phyloP scores from a whole-genome alignment of 495 filamentous ascomycete species.

The Mycothermus thermophilus region DNA sequence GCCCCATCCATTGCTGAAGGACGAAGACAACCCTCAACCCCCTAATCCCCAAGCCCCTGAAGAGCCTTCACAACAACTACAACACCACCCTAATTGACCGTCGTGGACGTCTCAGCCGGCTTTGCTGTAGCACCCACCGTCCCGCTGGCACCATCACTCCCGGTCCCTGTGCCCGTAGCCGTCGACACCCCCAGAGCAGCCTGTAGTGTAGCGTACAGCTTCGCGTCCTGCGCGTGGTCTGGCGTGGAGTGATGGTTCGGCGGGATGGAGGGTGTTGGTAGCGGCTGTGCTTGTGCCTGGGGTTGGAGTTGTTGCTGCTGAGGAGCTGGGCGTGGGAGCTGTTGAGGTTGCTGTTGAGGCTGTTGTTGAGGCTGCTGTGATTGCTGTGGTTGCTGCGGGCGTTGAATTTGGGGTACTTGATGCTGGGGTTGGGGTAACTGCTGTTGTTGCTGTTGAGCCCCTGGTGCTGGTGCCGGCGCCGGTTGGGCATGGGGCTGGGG shows the following conservation, averaged over 20 bases:
- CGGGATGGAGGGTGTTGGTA: conserved; percentile 5
- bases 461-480: too few relatives aligned
- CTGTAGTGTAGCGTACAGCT: conserved; percentile 12
- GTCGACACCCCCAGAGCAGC: conserved; percentile 1
- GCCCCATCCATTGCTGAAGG: too few relatives aligned
- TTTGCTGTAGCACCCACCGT: too few relatives aligned
- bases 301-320: conserved; percentile 1
- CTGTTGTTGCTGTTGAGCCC: background rate
- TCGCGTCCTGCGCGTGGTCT: conserved; percentile 15
- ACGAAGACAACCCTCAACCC: too few relatives aligned
- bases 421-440: background rate
- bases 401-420: background rate
- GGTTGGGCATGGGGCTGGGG: too few relatives aligned
- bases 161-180: too few relatives aligned
- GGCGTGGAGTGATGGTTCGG: conserved; percentile 18
- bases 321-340: background rate
- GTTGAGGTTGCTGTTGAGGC: conserved; percentile 3
- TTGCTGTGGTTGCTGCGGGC: background rate
- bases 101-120: conserved; percentile 13
- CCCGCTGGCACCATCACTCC: too few relatives aligned
- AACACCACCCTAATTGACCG: too few relatives aligned
- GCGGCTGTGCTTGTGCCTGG: background rate
- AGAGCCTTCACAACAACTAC: conserved; percentile 30
- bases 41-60: conserved; percentile 30
- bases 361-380: conserved; percentile 1